Evolutionary conservation across 495 filamentous ascomycete genomes (phyloP).

Genomic region (Hypoxylon fragiforme): DNA sequence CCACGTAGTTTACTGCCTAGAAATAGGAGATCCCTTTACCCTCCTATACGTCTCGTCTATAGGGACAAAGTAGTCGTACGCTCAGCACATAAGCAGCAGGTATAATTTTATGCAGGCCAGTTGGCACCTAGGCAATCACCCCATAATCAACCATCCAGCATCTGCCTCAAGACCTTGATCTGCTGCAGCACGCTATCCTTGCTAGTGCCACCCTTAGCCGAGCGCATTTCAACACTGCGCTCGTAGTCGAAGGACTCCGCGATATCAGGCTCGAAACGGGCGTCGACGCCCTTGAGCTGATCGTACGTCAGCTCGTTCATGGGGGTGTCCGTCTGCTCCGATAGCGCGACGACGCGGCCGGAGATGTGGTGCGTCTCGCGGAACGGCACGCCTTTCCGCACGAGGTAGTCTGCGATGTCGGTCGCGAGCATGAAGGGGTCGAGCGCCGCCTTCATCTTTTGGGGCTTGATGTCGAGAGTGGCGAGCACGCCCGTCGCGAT

Average conservation of each 20-base stretch:
- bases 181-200: slow-evolving; percentile 75
- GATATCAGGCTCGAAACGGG: slow-evolving; percentile 77
- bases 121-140: too few species aligned
- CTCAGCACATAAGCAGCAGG: too few species aligned
- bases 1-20: background rate
- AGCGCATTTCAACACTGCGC: slow-evolving; percentile 80
- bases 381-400: slow-evolving; percentile 84
- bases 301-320: slow-evolving; percentile 78
- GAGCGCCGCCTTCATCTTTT: slow-evolving; percentile 78
- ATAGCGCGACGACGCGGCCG: slow-evolving; percentile 70
- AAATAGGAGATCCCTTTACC: background rate
- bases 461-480: slow-evolving; percentile 68
- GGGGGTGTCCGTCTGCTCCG: slow-evolving; percentile 65
- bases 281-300: slow-evolving; percentile 71
- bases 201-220: slow-evolving; percentile 81
- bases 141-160: slow-evolving; percentile 9
- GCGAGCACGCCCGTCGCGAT: slow-evolving; percentile 84
- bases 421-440: slow-evolving; percentile 70
- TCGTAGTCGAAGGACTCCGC: slow-evolving; percentile 79
- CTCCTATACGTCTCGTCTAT: background rate
- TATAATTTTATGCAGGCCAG: too few species aligned
- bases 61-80: too few species aligned
- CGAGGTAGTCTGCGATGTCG: slow-evolving; percentile 89
- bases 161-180: slow-evolving; percentile 61
- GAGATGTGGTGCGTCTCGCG: slow-evolving; percentile 89